Conservation (phyloP, 345 rosid genomes). For the Fremontodendron californicum region DNA sequence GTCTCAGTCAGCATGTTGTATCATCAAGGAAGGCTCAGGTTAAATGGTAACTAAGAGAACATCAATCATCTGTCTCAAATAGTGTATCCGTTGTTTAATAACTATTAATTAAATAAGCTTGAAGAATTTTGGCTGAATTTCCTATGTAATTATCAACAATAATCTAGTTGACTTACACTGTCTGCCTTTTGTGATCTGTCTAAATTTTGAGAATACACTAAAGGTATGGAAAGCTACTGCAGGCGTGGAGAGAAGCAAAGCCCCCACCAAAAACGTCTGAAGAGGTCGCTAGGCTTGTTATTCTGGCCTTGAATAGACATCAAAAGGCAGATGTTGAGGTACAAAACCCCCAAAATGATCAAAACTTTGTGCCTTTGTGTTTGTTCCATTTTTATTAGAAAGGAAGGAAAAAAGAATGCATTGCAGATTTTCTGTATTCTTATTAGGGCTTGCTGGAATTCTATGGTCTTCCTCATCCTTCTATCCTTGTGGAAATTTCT, state of each 20-base stretch:
- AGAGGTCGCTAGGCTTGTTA: conserved; percentile 63
- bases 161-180: background rate
- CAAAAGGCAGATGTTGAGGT: conserved; percentile 89
- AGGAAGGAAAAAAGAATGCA: background rate
- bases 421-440: conserved; percentile 24
- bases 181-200: background rate
- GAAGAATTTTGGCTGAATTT: too few relatives aligned
- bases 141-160: background rate
- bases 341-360: background rate
- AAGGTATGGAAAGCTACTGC: conserved; percentile 82
- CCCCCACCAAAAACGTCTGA: conserved; percentile 70
- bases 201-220: too few relatives aligned
- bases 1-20: conserved; percentile 55
- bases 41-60: conserved; percentile 64
- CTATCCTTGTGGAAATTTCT: conserved; percentile 28
- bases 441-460: conserved; percentile 45
- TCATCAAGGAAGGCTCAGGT: conserved; percentile 90
- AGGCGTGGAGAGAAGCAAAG: conserved; percentile 76
- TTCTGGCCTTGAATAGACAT: conserved; percentile 54
- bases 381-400: background rate
- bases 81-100: too few relatives aligned
- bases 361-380: background rate
- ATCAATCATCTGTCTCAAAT: too few relatives aligned
- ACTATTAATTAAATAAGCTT: too few relatives aligned
- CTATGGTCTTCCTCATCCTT: conserved; percentile 74